Percentiles rank a stretch among this genome's conserved stretches.
These are phyloP conservation scores for Arthrobotrys entomopaga DNA, from an alignment of 2,329 filamentous ascomycete genomes.

Conservation along the genomic window DNA sequence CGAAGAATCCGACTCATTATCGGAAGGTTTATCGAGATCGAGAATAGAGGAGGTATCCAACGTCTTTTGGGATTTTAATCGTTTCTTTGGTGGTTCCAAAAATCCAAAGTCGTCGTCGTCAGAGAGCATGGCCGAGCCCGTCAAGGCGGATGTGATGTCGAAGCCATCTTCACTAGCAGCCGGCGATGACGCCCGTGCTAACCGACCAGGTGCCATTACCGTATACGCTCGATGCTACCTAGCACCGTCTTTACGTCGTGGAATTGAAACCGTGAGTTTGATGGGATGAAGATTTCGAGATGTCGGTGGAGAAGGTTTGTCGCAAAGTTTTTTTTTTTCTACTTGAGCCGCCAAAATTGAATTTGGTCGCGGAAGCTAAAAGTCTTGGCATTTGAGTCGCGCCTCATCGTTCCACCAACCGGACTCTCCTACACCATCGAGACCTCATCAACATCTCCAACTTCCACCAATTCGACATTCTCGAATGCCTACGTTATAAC, in stretches of 20 bases:
- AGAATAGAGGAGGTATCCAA: conserved; percentile 73
- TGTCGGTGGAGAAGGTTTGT: conserved; percentile 16
- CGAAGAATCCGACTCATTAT: conserved; percentile 68
- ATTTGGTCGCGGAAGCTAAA: conserved; percentile 38
- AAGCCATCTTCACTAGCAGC: conserved; percentile 87
- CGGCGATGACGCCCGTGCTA: conserved; percentile 78
- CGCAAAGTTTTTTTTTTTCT: conserved; percentile 50
- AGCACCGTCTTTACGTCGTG: too few species aligned
- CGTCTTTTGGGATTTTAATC: conserved; percentile 63
- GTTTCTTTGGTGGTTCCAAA: conserved; percentile 62
- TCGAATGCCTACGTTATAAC: conserved; percentile 30
- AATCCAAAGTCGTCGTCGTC: conserved; percentile 68
- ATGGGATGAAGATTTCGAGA: not conserved
- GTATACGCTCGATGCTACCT: conserved; percentile 1
- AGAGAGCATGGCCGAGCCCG: conserved; percentile 73
- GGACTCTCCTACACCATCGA: too few species aligned
- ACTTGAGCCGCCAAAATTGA: conserved; percentile 5
- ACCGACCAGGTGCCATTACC: conserved; percentile 61
- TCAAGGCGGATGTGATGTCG: conserved; percentile 74
- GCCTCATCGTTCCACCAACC: conserved; percentile 11
- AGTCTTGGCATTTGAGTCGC: conserved; percentile 47
- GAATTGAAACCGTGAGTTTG: not conserved
- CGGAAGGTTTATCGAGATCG: conserved; percentile 67
- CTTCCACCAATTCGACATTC: not conserved
- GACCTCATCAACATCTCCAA: conserved; percentile 1